phyloP scores from a whole-genome alignment of 1,139 yeast species.

The Kazachstania sp. region DNA sequence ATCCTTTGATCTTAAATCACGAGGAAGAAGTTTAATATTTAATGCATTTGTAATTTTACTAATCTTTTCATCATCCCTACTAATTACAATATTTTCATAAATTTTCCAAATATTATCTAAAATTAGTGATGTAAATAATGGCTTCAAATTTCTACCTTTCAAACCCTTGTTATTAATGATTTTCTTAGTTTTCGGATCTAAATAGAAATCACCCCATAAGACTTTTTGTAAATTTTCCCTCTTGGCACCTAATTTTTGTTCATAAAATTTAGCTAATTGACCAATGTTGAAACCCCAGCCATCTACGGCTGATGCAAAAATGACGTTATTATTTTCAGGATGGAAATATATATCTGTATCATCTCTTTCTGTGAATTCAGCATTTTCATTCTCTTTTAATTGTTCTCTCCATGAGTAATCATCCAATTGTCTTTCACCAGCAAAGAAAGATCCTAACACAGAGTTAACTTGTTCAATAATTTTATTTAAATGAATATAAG shows the following conservation, averaged over 20 bases:
- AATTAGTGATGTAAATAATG: slow-evolving; percentile 79
- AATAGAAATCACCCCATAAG: slow-evolving; percentile 91
- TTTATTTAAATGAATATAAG: slow-evolving; percentile 68
- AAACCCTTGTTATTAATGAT: slow-evolving; percentile 55
- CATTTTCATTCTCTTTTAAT: slow-evolving; percentile 40
- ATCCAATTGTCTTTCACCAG: slow-evolving; percentile 90
- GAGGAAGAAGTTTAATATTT: slow-evolving; percentile 57
- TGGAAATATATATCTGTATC: slow-evolving; percentile 83
- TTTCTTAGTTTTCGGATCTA: slow-evolving; percentile 84
- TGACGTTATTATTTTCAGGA: slow-evolving; percentile 84
- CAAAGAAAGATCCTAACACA: slow-evolving; percentile 84
- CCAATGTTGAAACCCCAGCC: slow-evolving; percentile 96
- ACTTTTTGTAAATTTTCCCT: slow-evolving; percentile 71
- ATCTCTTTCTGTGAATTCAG: slow-evolving; percentile 62
- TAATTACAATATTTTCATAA: slow-evolving; percentile 59
- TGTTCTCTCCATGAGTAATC: slow-evolving; percentile 77
- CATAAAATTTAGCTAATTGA: slow-evolving; percentile 82
- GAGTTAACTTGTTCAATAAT: slow-evolving; percentile 91
- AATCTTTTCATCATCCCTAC: slow-evolving; percentile 61
- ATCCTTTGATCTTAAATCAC: slow-evolving; percentile 79
- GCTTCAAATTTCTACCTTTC: slow-evolving; percentile 50
- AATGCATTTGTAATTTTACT: slow-evolving; percentile 68
- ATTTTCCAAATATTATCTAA: slow-evolving; percentile 90
- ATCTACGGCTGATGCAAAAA: slow-evolving; percentile 89
- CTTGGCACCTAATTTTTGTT: slow-evolving; percentile 76